phyloP scores from a whole-genome alignment of 2,329 filamentous ascomycete species.

The Cercospora zeina region DNA sequence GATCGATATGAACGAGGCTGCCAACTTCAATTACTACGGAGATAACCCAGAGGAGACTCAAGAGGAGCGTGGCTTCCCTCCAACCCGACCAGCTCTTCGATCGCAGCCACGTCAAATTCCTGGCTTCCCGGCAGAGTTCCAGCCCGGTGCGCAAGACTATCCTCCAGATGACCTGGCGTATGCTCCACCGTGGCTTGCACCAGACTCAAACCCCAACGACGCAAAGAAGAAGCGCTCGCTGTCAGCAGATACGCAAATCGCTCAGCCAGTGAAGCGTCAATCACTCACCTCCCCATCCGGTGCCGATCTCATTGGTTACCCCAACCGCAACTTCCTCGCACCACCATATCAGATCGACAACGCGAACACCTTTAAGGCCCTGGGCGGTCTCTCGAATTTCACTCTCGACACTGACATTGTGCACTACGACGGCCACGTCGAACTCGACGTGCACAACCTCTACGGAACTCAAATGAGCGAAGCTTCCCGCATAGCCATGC shows the following conservation, averaged over 20 bases:
- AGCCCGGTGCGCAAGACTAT: slow-evolving; percentile 49
- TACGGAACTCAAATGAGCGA: slow-evolving; percentile 75
- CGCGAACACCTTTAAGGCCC: slow-evolving; percentile 41
- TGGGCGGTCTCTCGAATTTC: slow-evolving; percentile 45
- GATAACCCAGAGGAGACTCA: slow-evolving; percentile 43
- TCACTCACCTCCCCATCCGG: slow-evolving; percentile 18
- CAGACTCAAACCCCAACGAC: slow-evolving; percentile 41
- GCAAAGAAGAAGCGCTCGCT: slow-evolving; percentile 22
- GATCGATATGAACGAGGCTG: slow-evolving; percentile 69
- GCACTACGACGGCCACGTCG: slow-evolving; percentile 65
- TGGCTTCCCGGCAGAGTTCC: slow-evolving; percentile 67
- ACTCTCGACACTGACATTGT: slow-evolving; percentile 66
- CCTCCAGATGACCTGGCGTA: slow-evolving; percentile 34
- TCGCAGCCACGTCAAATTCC: slow-evolving; percentile 62
- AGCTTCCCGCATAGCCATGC: slow-evolving; percentile 65
- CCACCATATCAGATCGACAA: slow-evolving; percentile 68
- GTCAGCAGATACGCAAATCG: not conserved
- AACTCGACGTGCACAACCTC: slow-evolving; percentile 76
- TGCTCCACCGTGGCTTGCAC: slow-evolving; percentile 36
- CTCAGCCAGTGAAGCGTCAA: slow-evolving; percentile 22
- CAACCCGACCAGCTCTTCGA: slow-evolving; percentile 62
- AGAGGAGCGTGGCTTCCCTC: slow-evolving; percentile 54
- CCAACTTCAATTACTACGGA: slow-evolving; percentile 45
- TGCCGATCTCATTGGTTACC: slow-evolving; percentile 23
- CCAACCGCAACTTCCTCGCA: slow-evolving; percentile 56